Base-by-base conservation (phyloP, 164 flowering plant genomes). In the Nelumbo lutea region DNA sequence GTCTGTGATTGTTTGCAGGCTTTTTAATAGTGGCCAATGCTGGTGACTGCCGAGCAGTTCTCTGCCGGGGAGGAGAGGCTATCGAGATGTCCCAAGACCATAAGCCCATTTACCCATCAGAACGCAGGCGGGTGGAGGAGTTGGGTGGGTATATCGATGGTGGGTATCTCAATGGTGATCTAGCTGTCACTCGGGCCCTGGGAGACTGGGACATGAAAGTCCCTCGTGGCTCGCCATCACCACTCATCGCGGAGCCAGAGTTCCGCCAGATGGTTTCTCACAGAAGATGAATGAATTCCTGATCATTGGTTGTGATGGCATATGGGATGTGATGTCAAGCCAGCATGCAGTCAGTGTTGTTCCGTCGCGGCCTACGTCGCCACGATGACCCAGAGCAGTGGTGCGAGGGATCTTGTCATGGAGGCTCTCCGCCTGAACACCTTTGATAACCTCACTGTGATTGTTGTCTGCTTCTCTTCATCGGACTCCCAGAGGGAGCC, bases 291-390 rank as follows among this genome's bases (percentile, higher is more conserved):
- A 93, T 55, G 98, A 93, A 68, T 93, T 93, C 73, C 80, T 93
- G 74, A 86, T 93, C 58, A 81, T 93, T 6, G 96, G 87, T 1
- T 93, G 97, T 43, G 98, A 93, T 62, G 97, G 98, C 13, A 83
- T 93, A 15, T 93, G 98, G 98, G 98, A 93, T 77, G 93, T 85
- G 46, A 85, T 93, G 90, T 71, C 94, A 1, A 93, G 93, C 76
- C 88, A 93, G 73, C 82, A 88, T 13, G 98, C 98, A 2, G 96
- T 91, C 0, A 75, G 80, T 61, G 66, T 89, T 13, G 96, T 87
- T n/a, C 14, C 87, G 88, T 11, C 84, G 87, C 46, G 90, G 88
- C 42, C 88, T 93, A 2, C 70, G 85, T 58, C 73, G 85, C 70
- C 89, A 89, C 47, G 86, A 86, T 67, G 85, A 91, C 73, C 98